These are phyloP conservation scores for Colletotrichum sp. DNA, from an alignment of 2,329 filamentous ascomycete species.

Conservation along the genomic window DNA sequence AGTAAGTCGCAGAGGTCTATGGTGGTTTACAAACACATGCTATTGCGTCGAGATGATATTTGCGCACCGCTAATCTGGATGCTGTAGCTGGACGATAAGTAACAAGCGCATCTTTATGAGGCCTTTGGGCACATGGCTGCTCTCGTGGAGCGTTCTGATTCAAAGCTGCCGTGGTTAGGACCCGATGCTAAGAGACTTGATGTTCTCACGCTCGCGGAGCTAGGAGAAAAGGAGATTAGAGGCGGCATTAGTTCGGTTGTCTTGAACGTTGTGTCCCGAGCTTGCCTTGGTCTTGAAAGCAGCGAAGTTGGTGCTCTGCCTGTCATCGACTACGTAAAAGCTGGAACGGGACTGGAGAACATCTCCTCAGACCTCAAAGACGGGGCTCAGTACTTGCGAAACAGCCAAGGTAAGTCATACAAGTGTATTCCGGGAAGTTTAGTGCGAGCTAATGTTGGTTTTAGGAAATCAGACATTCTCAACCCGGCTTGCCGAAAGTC, in stretches of 20 bases:
- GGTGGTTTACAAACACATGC: accelerated
- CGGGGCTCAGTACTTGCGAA: neutral
- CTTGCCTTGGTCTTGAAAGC: neutral
- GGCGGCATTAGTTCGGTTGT: neutral
- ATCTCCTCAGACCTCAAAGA: neutral
- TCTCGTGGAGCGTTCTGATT: neutral
- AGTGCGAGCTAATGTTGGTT: neutral
- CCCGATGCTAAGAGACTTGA: neutral
- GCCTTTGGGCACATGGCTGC: neutral
- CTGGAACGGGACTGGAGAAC: neutral
- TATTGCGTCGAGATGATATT: neutral
- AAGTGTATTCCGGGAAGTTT: neutral
- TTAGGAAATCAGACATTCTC: neutral
- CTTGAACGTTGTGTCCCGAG: neutral
- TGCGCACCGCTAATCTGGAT: neutral
- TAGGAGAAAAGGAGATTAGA: neutral
- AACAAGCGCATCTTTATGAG: neutral
- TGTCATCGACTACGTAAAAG: neutral
- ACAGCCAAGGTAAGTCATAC: neutral
- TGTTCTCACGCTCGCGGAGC: neutral
- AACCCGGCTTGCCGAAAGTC: neutral
- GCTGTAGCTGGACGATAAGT: neutral
- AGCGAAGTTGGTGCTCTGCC: neutral
- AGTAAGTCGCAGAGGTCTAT: neutral
- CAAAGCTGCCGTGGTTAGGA: neutral